Conservation (phyloP, 345 rosid species). For the Eucalyptus fibrosa region DNA sequence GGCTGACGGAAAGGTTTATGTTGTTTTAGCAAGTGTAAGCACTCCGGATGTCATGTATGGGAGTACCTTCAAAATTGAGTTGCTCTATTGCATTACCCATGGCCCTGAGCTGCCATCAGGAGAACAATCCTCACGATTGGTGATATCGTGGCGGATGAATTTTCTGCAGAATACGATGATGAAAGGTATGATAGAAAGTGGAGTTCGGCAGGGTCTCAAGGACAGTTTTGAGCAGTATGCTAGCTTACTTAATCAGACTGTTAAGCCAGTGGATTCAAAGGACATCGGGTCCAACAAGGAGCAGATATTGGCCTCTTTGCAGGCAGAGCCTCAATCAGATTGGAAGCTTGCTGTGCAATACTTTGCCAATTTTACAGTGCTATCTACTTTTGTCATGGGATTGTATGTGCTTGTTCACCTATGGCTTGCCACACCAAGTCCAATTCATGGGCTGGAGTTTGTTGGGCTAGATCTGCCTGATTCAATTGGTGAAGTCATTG, state of each 20-base stretch:
- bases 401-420: slow-evolving; percentile 63
- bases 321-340: slow-evolving; percentile 75
- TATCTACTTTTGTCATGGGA: slow-evolving; percentile 54
- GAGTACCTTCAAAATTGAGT: slow-evolving; percentile 15
- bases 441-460: slow-evolving; percentile 87
- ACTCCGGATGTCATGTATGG: slow-evolving; percentile 80
- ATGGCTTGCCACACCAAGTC: slow-evolving; percentile 45
- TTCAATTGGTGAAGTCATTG: slow-evolving; percentile 81
- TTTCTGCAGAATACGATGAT: slow-evolving; percentile 90
- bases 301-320: slow-evolving; percentile 71
- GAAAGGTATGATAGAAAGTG: slow-evolving; percentile 92
- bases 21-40: slow-evolving; percentile 47
- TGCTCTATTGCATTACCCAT: slow-evolving; percentile 63
- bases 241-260: slow-evolving; percentile 44
- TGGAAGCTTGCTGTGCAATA: slow-evolving; percentile 75
- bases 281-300: slow-evolving; percentile 78
- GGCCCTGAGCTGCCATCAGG: slow-evolving; percentile 80
- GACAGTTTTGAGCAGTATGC: slow-evolving; percentile 69
- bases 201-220: slow-evolving; percentile 75
- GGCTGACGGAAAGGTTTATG: slow-evolving; percentile 66
- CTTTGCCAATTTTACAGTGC: slow-evolving; percentile 77
- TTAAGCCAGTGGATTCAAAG: slow-evolving; percentile 70
- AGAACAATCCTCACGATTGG: slow-evolving; percentile 61
- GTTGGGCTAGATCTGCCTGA: slow-evolving; percentile 92
- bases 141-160: slow-evolving; percentile 83